Conservation (phyloP, 129 eudicot species). For the Pulicaria dysenterica region DNA sequence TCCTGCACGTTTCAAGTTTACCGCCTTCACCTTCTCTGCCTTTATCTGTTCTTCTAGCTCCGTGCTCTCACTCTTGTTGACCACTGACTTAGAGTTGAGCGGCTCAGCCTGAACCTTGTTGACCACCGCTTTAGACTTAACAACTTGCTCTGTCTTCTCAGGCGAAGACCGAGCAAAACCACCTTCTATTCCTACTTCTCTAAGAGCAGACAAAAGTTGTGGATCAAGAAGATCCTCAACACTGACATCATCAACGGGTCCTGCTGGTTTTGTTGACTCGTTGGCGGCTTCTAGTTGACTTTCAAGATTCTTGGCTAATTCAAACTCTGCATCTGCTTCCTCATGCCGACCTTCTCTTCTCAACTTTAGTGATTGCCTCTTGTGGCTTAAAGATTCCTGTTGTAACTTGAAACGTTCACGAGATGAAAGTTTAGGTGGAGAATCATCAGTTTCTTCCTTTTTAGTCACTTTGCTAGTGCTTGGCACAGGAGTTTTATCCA, state of each 20-base stretch:
- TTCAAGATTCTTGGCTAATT: constrained; percentile 87
- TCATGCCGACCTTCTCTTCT: constrained; percentile 85
- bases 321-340: constrained; percentile 91
- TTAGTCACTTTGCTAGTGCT: constrained; percentile 29
- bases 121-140: constrained; percentile 28
- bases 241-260: constrained; percentile 47
- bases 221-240: constrained; percentile 93
- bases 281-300: constrained; percentile 64
- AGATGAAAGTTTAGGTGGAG: constrained; percentile 63
- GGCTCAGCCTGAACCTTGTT: constrained; percentile 33
- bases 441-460: constrained; percentile 41
- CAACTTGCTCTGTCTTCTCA: constrained; percentile 37
- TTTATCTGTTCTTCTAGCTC: constrained; percentile 71
- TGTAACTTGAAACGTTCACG: constrained; percentile 86
- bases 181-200: constrained; percentile 67
- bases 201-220: constrained; percentile 75
- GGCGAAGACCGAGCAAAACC: constrained; percentile 27
- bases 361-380: constrained; percentile 81
- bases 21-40: constrained; percentile 85
- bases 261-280: constrained; percentile 37
- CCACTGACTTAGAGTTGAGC: constrained; percentile 12
- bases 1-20: constrained; percentile 77
- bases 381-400: constrained; percentile 84
- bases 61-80: constrained; percentile 36
- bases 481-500: constrained; percentile 39